Base-by-base conservation (phyloP, 2,329 filamentous ascomycete species). In the Colletotrichum coccodes region DNA sequence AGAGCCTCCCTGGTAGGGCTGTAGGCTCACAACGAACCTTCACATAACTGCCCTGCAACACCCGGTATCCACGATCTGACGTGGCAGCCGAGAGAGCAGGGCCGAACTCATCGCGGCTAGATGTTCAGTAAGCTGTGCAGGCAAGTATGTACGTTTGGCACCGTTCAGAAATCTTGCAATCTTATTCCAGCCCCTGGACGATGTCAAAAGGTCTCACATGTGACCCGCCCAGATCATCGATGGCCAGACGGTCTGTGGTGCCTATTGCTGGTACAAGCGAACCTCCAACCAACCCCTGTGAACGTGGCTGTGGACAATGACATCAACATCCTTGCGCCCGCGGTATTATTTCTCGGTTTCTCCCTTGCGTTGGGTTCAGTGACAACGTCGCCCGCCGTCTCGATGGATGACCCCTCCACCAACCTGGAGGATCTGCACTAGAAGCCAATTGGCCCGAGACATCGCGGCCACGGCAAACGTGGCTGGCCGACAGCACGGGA, bases 261-360 rank as follows among this genome's bases (percentile, higher is more conserved):
- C 60, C 23, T 30, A 16, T 16, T 7, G 21, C 23, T 16, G 14
- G 11, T 30, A 26, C 21, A 60, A 42, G 60, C 47, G 47, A 64
- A 49, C 59, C 60, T 46, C 36, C 14, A 32, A 49, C 16, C 18
- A 26, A 14, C 30, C 53, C 60, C 50, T 47, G 16, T 16, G 40
- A 64, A 64, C 53, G 60, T 68, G 65, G 65, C 60, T 60, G 30
- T 6, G 26, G 21, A 44, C 30, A 54, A 64, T 64, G 65, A 68
- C 65, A 68, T 68, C 60, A 68, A 23, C 21, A 28, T 40, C 11
- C n/a, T 23, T 49, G 21, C 16, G 30, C 11, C 14, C 32, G 11
- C 57, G 34, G 32, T 36, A 38, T 57, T 49, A 30, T 14, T 5
- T 23, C 21, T 30, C 16, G n/a, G 9, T 11, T 26, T 16, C 23